Evolutionary conservation across 345 rosid genomes (phyloP).

Genomic region (Physaria fendleri): DNA sequence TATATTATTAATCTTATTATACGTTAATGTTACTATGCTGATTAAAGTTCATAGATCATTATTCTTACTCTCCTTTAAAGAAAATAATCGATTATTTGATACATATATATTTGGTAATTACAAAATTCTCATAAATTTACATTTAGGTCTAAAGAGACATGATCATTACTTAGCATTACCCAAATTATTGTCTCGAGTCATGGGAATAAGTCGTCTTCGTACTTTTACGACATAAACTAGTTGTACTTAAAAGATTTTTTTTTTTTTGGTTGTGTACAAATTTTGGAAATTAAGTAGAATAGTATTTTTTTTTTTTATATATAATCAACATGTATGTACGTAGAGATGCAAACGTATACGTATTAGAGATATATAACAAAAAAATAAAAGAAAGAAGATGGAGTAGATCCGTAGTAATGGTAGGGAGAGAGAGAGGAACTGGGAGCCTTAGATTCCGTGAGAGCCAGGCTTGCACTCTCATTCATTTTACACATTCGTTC

Average conservation of each 20-base stretch:
- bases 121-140: not conserved
- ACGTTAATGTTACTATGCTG: too few relatives aligned
- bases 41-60: too few relatives aligned
- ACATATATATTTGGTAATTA: not conserved
- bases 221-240: conserved; percentile 22
- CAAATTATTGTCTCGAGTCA: conserved; percentile 1
- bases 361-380: conserved; percentile 3
- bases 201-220: conserved; percentile 11
- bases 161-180: not conserved
- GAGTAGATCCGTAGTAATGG: conserved; percentile 34
- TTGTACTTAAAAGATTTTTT: conserved; percentile 18
- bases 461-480: conserved; percentile 48
- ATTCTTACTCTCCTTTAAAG: not conserved
- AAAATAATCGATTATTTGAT: not conserved
- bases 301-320: not conserved
- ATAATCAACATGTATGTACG: conserved; percentile 13
- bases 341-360: conserved; percentile 21
- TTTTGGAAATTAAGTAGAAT: not conserved
- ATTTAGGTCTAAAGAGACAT: not conserved
- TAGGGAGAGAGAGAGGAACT: conserved; percentile 24
- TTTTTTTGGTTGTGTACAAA: not conserved
- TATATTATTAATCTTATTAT: not conserved
- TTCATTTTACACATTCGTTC: conserved; percentile 5
- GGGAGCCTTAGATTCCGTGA: conserved; percentile 45
- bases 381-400: not conserved